Conservation (phyloP, 495 filamentous ascomycete genomes). For the Aspergillus ellipticus region DNA sequence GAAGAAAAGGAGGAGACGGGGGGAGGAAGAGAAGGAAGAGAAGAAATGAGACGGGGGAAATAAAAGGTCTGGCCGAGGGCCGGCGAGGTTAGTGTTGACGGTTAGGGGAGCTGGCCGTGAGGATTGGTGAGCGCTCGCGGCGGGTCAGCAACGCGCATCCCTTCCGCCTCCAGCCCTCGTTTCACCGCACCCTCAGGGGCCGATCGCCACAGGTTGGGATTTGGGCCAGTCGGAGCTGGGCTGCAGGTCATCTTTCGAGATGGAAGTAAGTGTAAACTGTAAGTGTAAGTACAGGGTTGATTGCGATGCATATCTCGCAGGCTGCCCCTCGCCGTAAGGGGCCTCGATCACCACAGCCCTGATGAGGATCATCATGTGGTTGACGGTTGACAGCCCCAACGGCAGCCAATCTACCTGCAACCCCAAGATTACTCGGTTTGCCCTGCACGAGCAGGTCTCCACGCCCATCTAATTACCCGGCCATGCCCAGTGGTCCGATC, state of each 20-base stretch:
- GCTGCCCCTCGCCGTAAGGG: neutral
- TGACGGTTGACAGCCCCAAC: slow-evolving; percentile 1
- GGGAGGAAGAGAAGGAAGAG: slow-evolving; percentile 3
- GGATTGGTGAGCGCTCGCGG: neutral
- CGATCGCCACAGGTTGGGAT: slow-evolving; percentile 9
- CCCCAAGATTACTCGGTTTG: neutral
- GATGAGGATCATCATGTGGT: slow-evolving; percentile 5
- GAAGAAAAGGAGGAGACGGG: slow-evolving; percentile 6
- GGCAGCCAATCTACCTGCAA: neutral
- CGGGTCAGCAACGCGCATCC: slow-evolving; percentile 21
- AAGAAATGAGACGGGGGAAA: neutral
- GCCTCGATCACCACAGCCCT: neutral
- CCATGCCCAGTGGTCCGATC: too few relatives aligned
- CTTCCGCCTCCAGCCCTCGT: slow-evolving; percentile 14
- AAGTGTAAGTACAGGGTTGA: too few relatives aligned
- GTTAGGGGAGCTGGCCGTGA: neutral
- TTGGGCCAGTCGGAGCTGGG: too few relatives aligned
- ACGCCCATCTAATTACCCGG: neutral
- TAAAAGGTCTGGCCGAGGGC: neutral
- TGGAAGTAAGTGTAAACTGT: too few relatives aligned
- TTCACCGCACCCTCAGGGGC: slow-evolving; percentile 17
- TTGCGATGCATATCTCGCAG: neutral
- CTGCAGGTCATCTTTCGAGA: too few relatives aligned
- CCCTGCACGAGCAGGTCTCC: neutral
- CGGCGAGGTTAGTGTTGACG: neutral